Percentiles rank a stretch among this genome's conserved stretches.
Evolutionary conservation across 169 alveolate species (phyloP).

Genomic region (Plasmodium gonderi): DNA sequence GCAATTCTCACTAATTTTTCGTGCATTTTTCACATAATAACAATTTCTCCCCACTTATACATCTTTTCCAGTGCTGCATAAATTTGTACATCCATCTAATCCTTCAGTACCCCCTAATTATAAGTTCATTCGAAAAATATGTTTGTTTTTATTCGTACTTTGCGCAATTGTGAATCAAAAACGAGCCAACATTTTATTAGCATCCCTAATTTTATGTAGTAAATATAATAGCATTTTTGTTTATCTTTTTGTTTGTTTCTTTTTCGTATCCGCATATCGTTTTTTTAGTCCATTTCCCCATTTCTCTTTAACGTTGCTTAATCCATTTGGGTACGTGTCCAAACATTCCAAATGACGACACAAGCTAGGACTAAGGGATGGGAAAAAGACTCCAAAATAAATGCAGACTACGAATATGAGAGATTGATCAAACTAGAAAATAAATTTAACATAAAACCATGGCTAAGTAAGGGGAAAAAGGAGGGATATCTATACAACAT

Average conservation of each 20-base stretch:
- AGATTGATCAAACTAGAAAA: conserved; percentile 26
- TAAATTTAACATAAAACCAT: conserved; percentile 54
- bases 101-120: neutral
- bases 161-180: neutral
- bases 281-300: no score
- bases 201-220: neutral
- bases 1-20: no score
- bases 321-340: no score
- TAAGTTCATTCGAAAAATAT: neutral
- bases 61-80: neutral
- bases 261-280: no score
- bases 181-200: neutral
- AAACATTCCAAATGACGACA: conserved; percentile 48
- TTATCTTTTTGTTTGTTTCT: neutral
- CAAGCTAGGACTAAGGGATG: conserved; percentile 72
- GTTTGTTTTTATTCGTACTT: neutral
- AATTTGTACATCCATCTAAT: neutral
- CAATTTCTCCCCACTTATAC: neutral
- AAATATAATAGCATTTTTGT: neutral
- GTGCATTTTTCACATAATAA: no score
- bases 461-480: conserved; percentile 78
- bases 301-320: no score
- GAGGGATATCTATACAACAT: conserved; percentile 90
- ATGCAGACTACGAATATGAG: conserved; percentile 67
- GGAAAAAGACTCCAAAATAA: conserved; percentile 68